Conservation (phyloP, 1,139 yeast genomes). For the Suhomyces terraborum region DNA sequence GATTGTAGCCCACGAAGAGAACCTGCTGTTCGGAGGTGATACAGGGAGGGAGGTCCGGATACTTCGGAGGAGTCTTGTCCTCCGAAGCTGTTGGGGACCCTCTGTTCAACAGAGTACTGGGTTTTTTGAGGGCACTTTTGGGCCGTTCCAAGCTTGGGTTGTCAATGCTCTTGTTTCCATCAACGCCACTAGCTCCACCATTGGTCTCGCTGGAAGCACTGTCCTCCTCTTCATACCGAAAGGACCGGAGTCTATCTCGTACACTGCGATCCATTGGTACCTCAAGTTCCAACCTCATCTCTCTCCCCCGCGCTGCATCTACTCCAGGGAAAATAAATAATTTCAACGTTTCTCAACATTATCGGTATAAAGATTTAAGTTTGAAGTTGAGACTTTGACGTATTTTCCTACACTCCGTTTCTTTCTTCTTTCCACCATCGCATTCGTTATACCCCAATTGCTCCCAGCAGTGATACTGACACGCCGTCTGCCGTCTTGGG, state of each 20-base stretch:
- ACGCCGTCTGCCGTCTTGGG: too few relatives aligned
- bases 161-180: background rate
- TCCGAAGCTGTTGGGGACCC: background rate
- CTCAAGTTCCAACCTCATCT: constrained; percentile 5
- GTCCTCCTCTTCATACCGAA: background rate
- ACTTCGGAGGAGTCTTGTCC: background rate
- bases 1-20: constrained; percentile 74
- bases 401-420: too few relatives aligned
- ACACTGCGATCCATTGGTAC: too few relatives aligned
- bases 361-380: too few relatives aligned
- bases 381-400: background rate
- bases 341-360: background rate
- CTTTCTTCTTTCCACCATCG: too few relatives aligned
- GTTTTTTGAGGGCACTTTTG: background rate
- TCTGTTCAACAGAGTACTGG: background rate
- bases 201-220: background rate
- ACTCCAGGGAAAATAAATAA: background rate
- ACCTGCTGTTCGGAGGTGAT: constrained; percentile 36
- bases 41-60: constrained; percentile 38
- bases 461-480: too few relatives aligned
- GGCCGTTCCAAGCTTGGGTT: background rate
- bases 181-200: background rate
- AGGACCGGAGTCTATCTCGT: background rate
- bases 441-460: too few relatives aligned
- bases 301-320: constrained; percentile 3